These are phyloP conservation scores for Dryadomyces sulphureus DNA, from an alignment of 2,329 filamentous ascomycete species.

Conservation along the genomic window DNA sequence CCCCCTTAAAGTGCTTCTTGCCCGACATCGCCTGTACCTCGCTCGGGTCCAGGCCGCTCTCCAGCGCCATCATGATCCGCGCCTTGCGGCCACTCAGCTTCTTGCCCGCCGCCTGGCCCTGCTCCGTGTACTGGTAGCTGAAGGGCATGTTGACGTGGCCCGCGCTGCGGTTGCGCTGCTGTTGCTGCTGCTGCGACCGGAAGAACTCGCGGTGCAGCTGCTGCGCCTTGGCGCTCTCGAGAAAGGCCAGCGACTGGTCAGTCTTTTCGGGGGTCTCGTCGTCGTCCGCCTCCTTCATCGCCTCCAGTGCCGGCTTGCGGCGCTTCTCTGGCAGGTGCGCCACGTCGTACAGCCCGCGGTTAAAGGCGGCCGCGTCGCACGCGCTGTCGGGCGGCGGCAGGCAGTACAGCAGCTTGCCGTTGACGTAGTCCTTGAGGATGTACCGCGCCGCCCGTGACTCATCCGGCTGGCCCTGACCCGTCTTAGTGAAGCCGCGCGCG, in stretches of 20 bases:
- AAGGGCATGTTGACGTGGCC: constrained; percentile 69
- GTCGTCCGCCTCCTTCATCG: constrained; percentile 15
- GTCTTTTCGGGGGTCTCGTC: constrained; percentile 12
- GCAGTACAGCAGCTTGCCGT: constrained; percentile 84
- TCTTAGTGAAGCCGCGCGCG: constrained; percentile 80
- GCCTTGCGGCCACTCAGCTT: constrained; percentile 72
- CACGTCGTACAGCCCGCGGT: constrained; percentile 74
- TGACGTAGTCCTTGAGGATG: constrained; percentile 94
- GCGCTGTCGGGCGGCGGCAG: constrained; percentile 58
- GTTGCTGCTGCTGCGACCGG: constrained; percentile 32
- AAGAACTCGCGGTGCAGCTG: constrained; percentile 87
- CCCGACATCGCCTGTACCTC: constrained; percentile 51
- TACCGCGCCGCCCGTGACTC: constrained; percentile 82
- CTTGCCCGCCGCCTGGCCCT: constrained; percentile 46
- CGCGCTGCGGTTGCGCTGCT: constrained; percentile 26
- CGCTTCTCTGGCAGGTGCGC: constrained; percentile 71
- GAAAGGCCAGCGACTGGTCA: neutral
- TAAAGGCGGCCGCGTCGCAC: constrained; percentile 59
- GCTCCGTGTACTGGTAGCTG: constrained; percentile 76
- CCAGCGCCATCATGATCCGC: constrained; percentile 63
- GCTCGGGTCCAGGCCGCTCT: constrained; percentile 70
- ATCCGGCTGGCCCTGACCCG: constrained; percentile 80
- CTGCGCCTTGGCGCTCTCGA: constrained; percentile 56
- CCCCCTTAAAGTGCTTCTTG: constrained; percentile 95
- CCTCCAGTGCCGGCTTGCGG: constrained; percentile 35